Conservation (phyloP, 495 filamentous ascomycete species). For the Neurospora sp. region DNA sequence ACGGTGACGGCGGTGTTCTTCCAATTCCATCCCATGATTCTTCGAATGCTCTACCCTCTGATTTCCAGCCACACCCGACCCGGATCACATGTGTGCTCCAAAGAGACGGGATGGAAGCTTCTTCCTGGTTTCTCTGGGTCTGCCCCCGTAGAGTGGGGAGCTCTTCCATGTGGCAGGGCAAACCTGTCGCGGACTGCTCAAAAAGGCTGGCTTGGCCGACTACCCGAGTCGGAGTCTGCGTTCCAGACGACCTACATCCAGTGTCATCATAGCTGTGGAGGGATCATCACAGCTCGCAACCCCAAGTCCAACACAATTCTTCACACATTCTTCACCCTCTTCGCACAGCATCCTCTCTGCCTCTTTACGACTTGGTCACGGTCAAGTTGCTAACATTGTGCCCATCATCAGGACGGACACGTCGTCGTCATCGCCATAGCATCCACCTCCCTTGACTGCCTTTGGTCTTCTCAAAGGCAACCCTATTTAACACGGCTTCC, state of each 20-base stretch:
- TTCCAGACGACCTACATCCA: neutral
- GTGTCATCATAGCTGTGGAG: neutral
- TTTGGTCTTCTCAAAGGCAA: conserved; percentile 65
- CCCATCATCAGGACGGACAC: neutral
- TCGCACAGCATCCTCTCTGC: neutral
- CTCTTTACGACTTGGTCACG: neutral
- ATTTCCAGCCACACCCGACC: neutral
- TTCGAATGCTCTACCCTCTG: neutral
- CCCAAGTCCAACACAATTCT: neutral
- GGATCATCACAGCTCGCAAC: neutral
- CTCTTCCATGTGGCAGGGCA: neutral
- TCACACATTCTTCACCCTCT: neutral
- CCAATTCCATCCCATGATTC: neutral
- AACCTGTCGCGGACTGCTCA: neutral
- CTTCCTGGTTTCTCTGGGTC: neutral
- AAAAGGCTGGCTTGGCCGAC: neutral
- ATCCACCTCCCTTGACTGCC: conserved; percentile 30
- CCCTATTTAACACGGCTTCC: conserved; percentile 56
- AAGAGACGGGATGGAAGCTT: neutral
- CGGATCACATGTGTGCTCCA: neutral
- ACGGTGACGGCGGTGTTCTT: neutral
- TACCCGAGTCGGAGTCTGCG: neutral
- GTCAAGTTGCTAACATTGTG: neutral
- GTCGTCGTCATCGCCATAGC: neutral
- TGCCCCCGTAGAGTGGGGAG: neutral